A percentile compares a stretch with the other conserved stretches of the same genome.
These are phyloP conservation scores for Trichocladium uniseriatum DNA, from an alignment of 495 filamentous ascomycete genomes.

Conservation along the genomic window DNA sequence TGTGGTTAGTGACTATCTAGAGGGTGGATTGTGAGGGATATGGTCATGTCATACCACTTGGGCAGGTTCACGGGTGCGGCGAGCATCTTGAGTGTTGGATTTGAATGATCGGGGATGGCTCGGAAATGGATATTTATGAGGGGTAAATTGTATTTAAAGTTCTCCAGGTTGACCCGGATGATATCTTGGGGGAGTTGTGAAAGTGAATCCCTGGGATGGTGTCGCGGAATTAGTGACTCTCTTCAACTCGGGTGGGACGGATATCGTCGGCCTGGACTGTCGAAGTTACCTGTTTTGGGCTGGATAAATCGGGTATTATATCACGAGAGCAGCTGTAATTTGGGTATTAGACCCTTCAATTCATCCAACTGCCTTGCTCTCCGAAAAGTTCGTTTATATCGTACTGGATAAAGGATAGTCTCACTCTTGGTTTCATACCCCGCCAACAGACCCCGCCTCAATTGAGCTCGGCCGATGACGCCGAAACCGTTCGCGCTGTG, in stretches of 20 bases:
- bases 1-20: constrained; percentile 8
- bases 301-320: too few species aligned
- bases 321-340: too few species aligned
- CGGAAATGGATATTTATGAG: not conserved
- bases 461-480: not conserved
- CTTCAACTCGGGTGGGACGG: not conserved
- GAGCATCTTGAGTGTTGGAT: constrained; percentile 29
- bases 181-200: too few species aligned
- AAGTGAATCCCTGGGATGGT: too few species aligned
- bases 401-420: too few species aligned
- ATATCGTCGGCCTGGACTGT: not conserved
- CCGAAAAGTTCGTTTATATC: too few species aligned
- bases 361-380: too few species aligned
- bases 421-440: not conserved
- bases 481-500: not conserved
- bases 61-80: constrained; percentile 63
- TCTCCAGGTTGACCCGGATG: not conserved
- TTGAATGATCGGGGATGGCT: too few species aligned
- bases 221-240: too few species aligned
- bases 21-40: not conserved
- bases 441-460: constrained; percentile 1
- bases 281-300: too few species aligned
- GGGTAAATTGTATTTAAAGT: not conserved
- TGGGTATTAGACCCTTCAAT: too few species aligned
- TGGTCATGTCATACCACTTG: constrained; percentile 58